Conservation (phyloP, 192 early-diverging fungal genomes). For the Allomyces macrogynus region DNA sequence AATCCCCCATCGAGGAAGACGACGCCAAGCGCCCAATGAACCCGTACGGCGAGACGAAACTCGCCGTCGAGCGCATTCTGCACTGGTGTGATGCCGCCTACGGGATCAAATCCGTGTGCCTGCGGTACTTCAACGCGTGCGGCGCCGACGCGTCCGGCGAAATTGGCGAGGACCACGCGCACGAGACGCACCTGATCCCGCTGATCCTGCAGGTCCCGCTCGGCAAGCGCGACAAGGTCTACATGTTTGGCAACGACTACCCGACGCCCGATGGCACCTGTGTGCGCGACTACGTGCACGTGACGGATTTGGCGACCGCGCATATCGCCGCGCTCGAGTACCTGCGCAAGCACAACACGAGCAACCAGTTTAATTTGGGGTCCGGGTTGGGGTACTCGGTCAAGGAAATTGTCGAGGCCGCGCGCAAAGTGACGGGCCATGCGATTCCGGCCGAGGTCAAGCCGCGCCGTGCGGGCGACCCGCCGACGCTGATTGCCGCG, state of each 20-base stretch:
- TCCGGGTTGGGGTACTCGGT: constrained; percentile 84
- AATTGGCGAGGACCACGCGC: constrained; percentile 78
- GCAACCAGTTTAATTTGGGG: constrained; percentile 73
- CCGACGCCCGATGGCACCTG: constrained; percentile 76
- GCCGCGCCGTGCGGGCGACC: constrained; percentile 27
- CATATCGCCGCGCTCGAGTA: constrained; percentile 71
- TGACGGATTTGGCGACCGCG: constrained; percentile 74
- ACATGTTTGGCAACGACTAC: constrained; percentile 86
- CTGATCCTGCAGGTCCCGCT: constrained; percentile 67
- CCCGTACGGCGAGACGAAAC: constrained; percentile 90
- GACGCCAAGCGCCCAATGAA: constrained; percentile 55
- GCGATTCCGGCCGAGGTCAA: constrained; percentile 54
- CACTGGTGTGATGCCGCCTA: constrained; percentile 39
- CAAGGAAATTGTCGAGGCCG: constrained; percentile 71
- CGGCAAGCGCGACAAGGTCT: constrained; percentile 59
- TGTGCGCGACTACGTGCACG: constrained; percentile 90
- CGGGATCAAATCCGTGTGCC: constrained; percentile 40
- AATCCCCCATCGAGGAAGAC: constrained; percentile 46
- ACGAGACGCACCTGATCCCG: constrained; percentile 81
- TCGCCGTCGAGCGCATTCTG: constrained; percentile 73
- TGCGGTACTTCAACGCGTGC: constrained; percentile 89
- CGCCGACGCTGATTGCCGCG: constrained; percentile 24
- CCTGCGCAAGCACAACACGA: constrained; percentile 34
- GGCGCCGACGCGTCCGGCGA: constrained; percentile 76
- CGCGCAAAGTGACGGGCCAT: constrained; percentile 52